Base-by-base conservation (phyloP, 2,329 filamentous ascomycete genomes). In the Coniochaeta sp. region DNA sequence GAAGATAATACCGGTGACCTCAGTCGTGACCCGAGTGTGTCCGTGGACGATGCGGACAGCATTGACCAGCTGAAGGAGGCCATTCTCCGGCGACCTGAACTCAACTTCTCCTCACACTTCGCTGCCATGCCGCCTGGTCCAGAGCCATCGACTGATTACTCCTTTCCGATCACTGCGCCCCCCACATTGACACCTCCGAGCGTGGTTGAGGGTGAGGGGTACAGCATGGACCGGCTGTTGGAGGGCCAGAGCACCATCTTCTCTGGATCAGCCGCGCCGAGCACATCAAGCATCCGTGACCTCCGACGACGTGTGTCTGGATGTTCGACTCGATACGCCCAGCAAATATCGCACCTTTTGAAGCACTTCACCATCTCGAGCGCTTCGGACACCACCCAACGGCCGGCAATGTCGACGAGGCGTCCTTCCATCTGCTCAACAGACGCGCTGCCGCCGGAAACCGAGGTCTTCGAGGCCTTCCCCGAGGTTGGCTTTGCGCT, bases 291-390 rank as follows among this genome's bases (percentile, higher is more conserved):
- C 14, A 64, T 67, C 34, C 63, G 66, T 14, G 71, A 71, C 9
- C 68, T 78, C 16, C 73, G 72, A 58, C 64, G 71, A 24, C 70
- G 75, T 34, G 66, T 74, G 7, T 75, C 73, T 10, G 70, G 69
- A 28, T 67, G 68, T 58, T 69, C 70, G 30, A 67, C 62, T 6
- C 64, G 67, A 55, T 72, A 65, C 56, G 69, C 64, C 47, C 65
- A 64, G 28, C 68, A 69, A 42, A 64, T 67, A 42, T 66, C 62
- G 17, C 61, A 63, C 12, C 64, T 68, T 5, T 59, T 71, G 60
- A 62, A 63, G 54, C 59, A 67, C 12, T 69, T 65, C 16, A 66
- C 64, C 19, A 69, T 70, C 34, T 64, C 65, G 36, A 64, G 60
- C 47, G 63, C 58, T 1, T 67, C 67, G 10, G 63, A 67, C 58